Conservation (phyloP, 805 yeast species). For the Candida loeiensis region DNA sequence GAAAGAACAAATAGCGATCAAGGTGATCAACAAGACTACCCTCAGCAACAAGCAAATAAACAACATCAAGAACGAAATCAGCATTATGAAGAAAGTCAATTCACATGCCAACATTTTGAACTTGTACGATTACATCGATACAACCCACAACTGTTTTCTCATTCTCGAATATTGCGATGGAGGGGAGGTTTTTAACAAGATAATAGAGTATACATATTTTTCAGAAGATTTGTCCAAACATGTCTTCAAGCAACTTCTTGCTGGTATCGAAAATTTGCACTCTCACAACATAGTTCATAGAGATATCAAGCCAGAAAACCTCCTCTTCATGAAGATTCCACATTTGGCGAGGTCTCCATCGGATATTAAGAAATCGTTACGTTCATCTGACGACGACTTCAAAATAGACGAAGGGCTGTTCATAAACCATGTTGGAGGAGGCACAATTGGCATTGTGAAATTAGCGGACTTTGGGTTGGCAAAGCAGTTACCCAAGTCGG, state of each 20-base stretch:
- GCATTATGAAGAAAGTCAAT: slow-evolving; percentile 59
- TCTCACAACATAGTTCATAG: slow-evolving; percentile 68
- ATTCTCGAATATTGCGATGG: slow-evolving; percentile 69
- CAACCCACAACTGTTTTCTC: slow-evolving; percentile 53
- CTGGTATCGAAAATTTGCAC: slow-evolving; percentile 67
- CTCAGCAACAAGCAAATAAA: slow-evolving; percentile 50
- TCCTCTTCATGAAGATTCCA: slow-evolving; percentile 58
- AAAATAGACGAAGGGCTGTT: slow-evolving; percentile 64
- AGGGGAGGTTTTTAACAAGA: slow-evolving; percentile 78
- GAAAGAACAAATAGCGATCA: slow-evolving; percentile 60
- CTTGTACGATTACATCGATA: slow-evolving; percentile 52
- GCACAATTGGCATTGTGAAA: slow-evolving; percentile 60
- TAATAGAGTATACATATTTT: slow-evolving; percentile 73
- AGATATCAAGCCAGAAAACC: slow-evolving; percentile 79
- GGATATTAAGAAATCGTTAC: slow-evolving; percentile 24
- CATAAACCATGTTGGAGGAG: slow-evolving; percentile 52
- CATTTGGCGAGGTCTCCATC: slow-evolving; percentile 37
- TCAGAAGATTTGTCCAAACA: slow-evolving; percentile 70
- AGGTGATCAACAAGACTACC: slow-evolving; percentile 62
- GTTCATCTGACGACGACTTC: slow-evolving; percentile 56
- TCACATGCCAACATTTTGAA: slow-evolving; percentile 57
- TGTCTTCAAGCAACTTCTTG: slow-evolving; percentile 67
- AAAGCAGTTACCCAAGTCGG: slow-evolving; percentile 41
- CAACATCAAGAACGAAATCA: slow-evolving; percentile 66
- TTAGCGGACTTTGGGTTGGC: slow-evolving; percentile 71